A percentile compares a stretch with the other conserved stretches of the same genome.
Evolutionary conservation across 2,329 filamentous ascomycete genomes (phyloP).

Genomic region (Thelonectria discophora): DNA sequence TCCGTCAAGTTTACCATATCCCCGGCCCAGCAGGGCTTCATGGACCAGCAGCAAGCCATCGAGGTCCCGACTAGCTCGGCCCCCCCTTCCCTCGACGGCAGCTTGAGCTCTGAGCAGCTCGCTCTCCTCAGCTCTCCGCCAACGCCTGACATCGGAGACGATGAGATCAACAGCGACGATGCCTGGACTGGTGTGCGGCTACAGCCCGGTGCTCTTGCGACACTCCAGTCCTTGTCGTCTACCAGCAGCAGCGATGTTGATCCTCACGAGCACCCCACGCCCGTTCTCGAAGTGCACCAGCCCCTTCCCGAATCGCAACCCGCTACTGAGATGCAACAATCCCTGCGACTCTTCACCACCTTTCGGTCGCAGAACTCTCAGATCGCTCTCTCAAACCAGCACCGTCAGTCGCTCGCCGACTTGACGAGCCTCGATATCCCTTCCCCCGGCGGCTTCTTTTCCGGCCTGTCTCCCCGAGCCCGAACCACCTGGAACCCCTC

Average conservation of each 20-base stretch:
- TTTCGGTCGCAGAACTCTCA: constrained; percentile 42
- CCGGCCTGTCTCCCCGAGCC: constrained; percentile 77
- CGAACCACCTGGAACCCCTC: constrained; percentile 84
- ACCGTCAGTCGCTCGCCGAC: constrained; percentile 69
- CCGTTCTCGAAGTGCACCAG: constrained; percentile 56
- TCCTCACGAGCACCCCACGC: constrained; percentile 59
- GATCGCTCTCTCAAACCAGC: constrained; percentile 43
- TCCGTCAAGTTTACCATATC: constrained; percentile 78
- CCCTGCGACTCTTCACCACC: constrained; percentile 59
- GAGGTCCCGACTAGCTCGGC: constrained; percentile 79
- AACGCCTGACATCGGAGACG: constrained; percentile 76
- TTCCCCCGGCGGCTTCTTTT: constrained; percentile 92
- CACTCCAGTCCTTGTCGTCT: constrained; percentile 75
- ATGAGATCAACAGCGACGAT: constrained; percentile 62
- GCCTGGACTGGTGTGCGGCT: constrained; percentile 79
- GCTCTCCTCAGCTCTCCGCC: constrained; percentile 84
- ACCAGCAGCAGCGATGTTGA: constrained; percentile 63
- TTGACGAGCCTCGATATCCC: constrained; percentile 87
- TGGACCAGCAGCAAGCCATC: constrained; percentile 69
- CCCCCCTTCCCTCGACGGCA: constrained; percentile 89
- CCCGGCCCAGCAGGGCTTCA: constrained; percentile 75
- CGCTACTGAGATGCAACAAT: constrained; percentile 58
- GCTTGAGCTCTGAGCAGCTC: constrained; percentile 86
- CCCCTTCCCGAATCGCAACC: constrained; percentile 22
- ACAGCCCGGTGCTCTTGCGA: constrained; percentile 81